A percentile compares a stretch with the other conserved stretches of the same genome.
Conservation (phyloP, 768 basidiomycete genomes). For the Pleurotus tuoliensis region DNA sequence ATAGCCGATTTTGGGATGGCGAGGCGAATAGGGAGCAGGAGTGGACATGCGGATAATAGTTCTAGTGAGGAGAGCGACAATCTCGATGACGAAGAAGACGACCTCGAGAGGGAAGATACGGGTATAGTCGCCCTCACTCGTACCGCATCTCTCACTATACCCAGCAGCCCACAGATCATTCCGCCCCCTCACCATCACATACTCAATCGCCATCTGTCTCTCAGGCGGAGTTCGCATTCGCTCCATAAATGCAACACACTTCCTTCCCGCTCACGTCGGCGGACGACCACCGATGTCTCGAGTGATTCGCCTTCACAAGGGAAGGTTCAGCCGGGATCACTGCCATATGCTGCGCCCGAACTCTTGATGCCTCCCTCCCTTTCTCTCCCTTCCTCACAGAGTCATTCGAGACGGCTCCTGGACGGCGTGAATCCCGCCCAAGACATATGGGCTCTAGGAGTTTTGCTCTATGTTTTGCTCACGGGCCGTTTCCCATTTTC, state of each 20-base stretch:
- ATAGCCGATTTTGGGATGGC: conserved; percentile 86
- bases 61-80: conserved; percentile 28
- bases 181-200: not conserved
- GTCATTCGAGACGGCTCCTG: conserved; percentile 22
- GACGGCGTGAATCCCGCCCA: conserved; percentile 63
- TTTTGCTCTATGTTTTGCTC: conserved; percentile 82
- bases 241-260: not conserved
- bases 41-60: not conserved
- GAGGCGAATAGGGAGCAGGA: conserved; percentile 44
- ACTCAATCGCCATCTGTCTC: conserved; percentile 2
- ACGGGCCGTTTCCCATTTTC: conserved; percentile 82
- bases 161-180: not conserved
- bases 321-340: conserved; percentile 67
- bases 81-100: conserved; percentile 32
- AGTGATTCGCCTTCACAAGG: not conserved
- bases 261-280: not conserved
- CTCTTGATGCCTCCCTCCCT: conserved; percentile 56
- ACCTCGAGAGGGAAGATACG: conserved; percentile 21
- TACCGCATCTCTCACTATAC: conserved; percentile 7
- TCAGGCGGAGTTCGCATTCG: conserved; percentile 1
- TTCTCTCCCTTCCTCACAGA: not conserved
- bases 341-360: conserved; percentile 91
- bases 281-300: not conserved
- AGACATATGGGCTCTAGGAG: conserved; percentile 95
- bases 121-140: conserved; percentile 20